phyloP scores from a whole-genome alignment of 805 yeast genomes.

The Tetrapisispora pingtungensis region DNA sequence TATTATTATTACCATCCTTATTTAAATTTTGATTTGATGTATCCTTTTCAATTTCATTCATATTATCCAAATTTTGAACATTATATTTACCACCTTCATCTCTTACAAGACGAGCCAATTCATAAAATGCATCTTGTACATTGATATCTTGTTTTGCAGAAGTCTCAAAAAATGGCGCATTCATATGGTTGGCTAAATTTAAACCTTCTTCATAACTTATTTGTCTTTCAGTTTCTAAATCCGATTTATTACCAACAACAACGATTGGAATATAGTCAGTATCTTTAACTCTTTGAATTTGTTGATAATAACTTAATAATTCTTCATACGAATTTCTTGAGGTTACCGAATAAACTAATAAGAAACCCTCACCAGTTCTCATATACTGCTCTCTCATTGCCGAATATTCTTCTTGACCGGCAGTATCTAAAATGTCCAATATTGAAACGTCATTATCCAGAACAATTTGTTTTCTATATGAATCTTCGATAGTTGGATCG shows the following conservation, averaged over 20 bases:
- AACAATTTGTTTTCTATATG: constrained; percentile 77
- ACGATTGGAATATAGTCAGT: constrained; percentile 65
- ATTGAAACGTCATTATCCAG: constrained; percentile 71
- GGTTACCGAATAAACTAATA: constrained; percentile 81
- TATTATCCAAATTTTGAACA: constrained; percentile 1
- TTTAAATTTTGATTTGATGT: background rate
- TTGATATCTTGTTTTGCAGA: constrained; percentile 86
- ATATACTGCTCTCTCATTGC: constrained; percentile 92
- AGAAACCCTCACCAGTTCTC: constrained; percentile 92
- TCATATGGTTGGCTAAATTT: constrained; percentile 51
- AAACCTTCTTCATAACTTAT: constrained; percentile 59
- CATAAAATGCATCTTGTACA: constrained; percentile 77
- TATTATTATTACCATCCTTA: background rate
- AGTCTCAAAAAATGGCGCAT: constrained; percentile 78
- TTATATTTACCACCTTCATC: constrained; percentile 28
- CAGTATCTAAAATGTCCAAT: constrained; percentile 89
- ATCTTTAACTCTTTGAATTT: constrained; percentile 69
- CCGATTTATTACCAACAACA: constrained; percentile 73
- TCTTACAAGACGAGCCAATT: constrained; percentile 50
- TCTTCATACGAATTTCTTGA: constrained; percentile 80
- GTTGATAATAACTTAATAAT: constrained; percentile 68
- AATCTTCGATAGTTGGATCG: constrained; percentile 95
- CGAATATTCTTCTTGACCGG: constrained; percentile 95
- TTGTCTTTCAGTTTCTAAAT: constrained; percentile 65
- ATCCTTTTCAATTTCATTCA: constrained; percentile 4